Conservation (phyloP, 2,329 filamentous ascomycete species). For the Clonostachys rhizophaga region DNA sequence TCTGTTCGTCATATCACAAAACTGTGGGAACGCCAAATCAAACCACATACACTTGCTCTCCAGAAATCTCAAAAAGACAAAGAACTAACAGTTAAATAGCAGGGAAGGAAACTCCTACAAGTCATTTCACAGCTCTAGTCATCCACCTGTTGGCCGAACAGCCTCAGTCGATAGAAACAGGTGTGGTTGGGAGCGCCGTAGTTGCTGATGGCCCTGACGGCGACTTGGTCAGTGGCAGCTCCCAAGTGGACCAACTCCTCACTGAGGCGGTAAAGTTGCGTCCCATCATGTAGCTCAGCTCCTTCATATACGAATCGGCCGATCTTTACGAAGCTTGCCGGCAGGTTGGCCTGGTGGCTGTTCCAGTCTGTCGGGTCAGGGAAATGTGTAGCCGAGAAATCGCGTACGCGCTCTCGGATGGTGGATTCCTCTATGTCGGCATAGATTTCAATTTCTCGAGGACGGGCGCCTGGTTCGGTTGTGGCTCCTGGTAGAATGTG, state of each 20-base stretch:
- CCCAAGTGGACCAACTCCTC: conserved; percentile 41
- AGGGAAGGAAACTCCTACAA: background rate
- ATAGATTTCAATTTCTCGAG: conserved; percentile 67
- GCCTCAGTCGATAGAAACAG: conserved; percentile 59
- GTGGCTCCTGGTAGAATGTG: conserved; percentile 62
- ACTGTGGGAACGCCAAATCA: too few species aligned
- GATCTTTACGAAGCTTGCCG: conserved; percentile 48
- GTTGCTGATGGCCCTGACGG: conserved; percentile 53
- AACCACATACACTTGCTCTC: too few species aligned
- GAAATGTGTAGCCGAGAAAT: conserved; percentile 38
- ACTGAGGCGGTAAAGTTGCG: conserved; percentile 49
- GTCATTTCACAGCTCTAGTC: background rate
- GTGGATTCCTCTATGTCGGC: conserved; percentile 46
- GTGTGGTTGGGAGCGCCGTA: conserved; percentile 55
- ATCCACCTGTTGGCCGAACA: conserved; percentile 39
- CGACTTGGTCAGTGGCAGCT: conserved; percentile 43
- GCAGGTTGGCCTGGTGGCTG: conserved; percentile 14
- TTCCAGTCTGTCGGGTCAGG: conserved; percentile 23
- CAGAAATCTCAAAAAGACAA: background rate
- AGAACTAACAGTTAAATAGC: background rate
- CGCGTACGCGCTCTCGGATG: conserved; percentile 29
- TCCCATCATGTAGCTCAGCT: conserved; percentile 30
- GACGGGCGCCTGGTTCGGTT: conserved; percentile 56
- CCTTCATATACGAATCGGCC: conserved; percentile 50
- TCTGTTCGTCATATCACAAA: too few species aligned